Conservation (phyloP, 2,329 filamentous ascomycete species). For the Colletotrichum liriopes region DNA sequence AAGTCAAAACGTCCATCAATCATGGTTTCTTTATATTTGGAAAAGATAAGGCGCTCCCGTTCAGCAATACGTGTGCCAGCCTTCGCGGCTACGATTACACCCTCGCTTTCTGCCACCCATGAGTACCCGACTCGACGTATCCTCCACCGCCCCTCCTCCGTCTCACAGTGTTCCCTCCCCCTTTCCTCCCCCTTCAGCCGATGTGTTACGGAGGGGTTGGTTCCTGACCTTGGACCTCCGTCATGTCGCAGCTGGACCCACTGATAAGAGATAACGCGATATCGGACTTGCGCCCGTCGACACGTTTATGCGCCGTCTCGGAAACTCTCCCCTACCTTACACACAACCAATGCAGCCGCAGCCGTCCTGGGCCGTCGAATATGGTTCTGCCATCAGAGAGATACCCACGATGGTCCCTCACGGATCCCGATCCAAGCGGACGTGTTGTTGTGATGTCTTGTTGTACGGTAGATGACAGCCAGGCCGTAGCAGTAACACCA, state of each 20-base stretch:
- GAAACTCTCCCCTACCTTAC: not conserved
- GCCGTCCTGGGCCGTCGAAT: constrained; percentile 11
- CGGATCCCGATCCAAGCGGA: not conserved
- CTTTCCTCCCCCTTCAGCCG: constrained; percentile 8
- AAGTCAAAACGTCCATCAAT: not conserved
- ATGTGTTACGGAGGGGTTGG: constrained; percentile 34
- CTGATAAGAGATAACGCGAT: constrained; percentile 42
- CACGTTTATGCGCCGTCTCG: constrained; percentile 20
- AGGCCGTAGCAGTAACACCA: not conserved
- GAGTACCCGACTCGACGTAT: not conserved
- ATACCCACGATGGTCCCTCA: not conserved
- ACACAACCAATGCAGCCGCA: constrained; percentile 8
- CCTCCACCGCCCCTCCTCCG: not conserved
- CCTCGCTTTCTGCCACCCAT: not conserved
- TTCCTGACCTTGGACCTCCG: constrained; percentile 30
- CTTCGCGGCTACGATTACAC: not conserved
- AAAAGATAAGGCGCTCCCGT: not conserved
- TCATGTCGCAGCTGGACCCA: constrained; percentile 8
- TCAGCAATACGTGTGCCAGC: too few relatives aligned
- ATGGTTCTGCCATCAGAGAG: not conserved
- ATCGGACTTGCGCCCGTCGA: constrained; percentile 37
- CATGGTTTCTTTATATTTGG: not conserved
- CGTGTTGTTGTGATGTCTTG: not conserved
- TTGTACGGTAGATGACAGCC: not conserved
- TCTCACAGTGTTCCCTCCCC: not conserved